These are phyloP conservation scores for Aspergillus fumigatus DNA, from an alignment of 2,329 filamentous ascomycete species.

Conservation along the genomic window DNA sequence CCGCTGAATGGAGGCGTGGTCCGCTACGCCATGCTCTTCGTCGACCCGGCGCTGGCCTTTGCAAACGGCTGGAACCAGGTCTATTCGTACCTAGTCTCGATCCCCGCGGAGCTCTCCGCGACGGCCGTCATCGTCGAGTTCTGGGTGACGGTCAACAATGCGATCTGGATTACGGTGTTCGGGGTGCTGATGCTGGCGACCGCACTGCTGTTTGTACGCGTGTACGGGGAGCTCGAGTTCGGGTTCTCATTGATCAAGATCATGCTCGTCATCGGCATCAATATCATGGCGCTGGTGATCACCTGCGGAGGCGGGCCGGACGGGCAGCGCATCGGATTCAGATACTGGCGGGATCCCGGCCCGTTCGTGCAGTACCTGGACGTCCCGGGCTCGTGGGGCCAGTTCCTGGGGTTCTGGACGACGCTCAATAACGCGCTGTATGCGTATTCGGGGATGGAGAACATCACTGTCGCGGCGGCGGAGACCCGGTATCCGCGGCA, in stretches of 20 bases:
- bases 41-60: conserved; percentile 34
- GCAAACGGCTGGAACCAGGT: conserved; percentile 39
- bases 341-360: background rate
- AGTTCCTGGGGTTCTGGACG: conserved; percentile 41
- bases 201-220: background rate
- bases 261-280: background rate
- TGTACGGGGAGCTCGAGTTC: background rate
- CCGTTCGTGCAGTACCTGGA: conserved; percentile 27
- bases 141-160: background rate
- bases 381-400: conserved; percentile 40
- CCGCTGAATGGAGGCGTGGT: conserved; percentile 38
- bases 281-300: background rate
- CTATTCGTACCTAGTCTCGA: conserved; percentile 29
- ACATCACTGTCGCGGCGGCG: background rate
- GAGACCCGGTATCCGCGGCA: background rate
- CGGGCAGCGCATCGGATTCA: background rate
- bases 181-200: background rate
- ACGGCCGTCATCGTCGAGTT: conserved; percentile 19
- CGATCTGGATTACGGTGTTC: background rate
- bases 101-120: conserved; percentile 31
- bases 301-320: background rate
- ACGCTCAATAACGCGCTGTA: conserved; percentile 21
- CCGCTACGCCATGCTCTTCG: conserved; percentile 33
- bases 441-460: conserved; percentile 41
- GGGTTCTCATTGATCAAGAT: background rate